Percentiles rank a stretch among this genome's conserved stretches.
These are phyloP conservation scores for Protoeuglena noctilucae DNA, from an alignment of 139 green algal genomes.

Conservation along the genomic window DNA sequence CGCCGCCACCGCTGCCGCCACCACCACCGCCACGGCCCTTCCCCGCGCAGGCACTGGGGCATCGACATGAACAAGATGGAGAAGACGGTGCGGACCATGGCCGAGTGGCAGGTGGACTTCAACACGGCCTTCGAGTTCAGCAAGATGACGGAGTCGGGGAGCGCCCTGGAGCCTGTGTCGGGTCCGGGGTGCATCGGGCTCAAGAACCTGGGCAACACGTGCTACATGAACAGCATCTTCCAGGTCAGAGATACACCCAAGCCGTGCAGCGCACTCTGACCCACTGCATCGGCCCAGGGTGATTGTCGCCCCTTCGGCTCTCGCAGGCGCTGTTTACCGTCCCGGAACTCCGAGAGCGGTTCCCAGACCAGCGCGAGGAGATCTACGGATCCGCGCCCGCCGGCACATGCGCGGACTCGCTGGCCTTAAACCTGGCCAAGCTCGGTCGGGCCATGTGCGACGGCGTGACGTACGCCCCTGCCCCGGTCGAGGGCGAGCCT, in stretches of 20 bases:
- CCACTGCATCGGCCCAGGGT: neutral
- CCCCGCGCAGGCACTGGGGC: constrained; percentile 93
- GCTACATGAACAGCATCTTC: constrained; percentile 86
- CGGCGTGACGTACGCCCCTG: neutral
- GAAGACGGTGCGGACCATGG: constrained; percentile 95
- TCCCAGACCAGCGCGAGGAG: neutral
- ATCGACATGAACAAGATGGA: constrained; percentile 95
- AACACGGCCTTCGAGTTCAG: constrained; percentile 82
- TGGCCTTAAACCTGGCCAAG: constrained; percentile 4
- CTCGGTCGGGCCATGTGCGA: neutral
- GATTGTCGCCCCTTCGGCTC: neutral
- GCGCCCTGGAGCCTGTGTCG: constrained; percentile 39
- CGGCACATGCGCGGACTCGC: neutral
- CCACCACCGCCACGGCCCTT: too few species aligned
- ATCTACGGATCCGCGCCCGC: neutral
- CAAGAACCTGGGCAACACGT: constrained; percentile 93
- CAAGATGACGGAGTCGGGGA: constrained; percentile 75
- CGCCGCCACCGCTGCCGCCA: too few species aligned
- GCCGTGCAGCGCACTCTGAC: neutral
- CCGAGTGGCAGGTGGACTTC: constrained; percentile 67
- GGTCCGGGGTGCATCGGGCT: constrained; percentile 74
- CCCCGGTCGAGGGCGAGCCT: neutral
- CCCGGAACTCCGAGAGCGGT: neutral
- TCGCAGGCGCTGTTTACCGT: neutral
- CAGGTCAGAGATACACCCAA: constrained; percentile 28